Evolutionary conservation across 2,329 filamentous ascomycete genomes (phyloP).

Genomic region (Macrophomina phaseolina): DNA sequence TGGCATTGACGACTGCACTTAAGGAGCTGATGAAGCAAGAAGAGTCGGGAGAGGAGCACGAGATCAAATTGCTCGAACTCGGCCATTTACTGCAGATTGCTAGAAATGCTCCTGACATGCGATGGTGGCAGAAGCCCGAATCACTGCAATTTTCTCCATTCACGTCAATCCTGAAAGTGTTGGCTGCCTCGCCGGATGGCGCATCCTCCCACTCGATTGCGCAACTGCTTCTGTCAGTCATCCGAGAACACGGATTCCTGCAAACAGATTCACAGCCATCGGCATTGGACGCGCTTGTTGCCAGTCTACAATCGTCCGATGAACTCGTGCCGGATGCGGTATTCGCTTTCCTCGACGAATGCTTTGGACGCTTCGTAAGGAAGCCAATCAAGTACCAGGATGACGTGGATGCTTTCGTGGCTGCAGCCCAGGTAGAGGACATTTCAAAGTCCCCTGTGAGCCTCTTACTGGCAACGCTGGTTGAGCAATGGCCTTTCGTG

Average conservation of each 20-base stretch:
- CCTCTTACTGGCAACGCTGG: slow-evolving; percentile 18
- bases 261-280: slow-evolving; percentile 51
- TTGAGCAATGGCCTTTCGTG: slow-evolving; percentile 49
- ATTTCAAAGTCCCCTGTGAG: background rate
- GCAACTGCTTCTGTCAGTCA: slow-evolving; percentile 64
- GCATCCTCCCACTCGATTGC: slow-evolving; percentile 59
- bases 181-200: slow-evolving; percentile 55
- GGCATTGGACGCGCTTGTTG: slow-evolving; percentile 54
- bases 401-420: slow-evolving; percentile 61
- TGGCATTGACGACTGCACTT: slow-evolving; percentile 73
- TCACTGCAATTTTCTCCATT: slow-evolving; percentile 71
- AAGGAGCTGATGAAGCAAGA: slow-evolving; percentile 59
- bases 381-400: slow-evolving; percentile 86
- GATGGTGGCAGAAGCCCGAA: slow-evolving; percentile 83
- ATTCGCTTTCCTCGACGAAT: slow-evolving; percentile 82
- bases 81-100: slow-evolving; percentile 83
- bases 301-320: slow-evolving; percentile 45
- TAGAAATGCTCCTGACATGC: slow-evolving; percentile 79
- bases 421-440: slow-evolving; percentile 35
- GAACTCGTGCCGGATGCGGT: slow-evolving; percentile 52
- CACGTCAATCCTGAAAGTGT: slow-evolving; percentile 69
- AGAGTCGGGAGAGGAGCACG: slow-evolving; percentile 52
- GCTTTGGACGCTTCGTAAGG: slow-evolving; percentile 73
- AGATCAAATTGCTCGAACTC: slow-evolving; percentile 73
- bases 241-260: slow-evolving; percentile 70